Evolutionary conservation across 495 filamentous ascomycete genomes (phyloP).

Genomic region (Penicillium canescens): DNA sequence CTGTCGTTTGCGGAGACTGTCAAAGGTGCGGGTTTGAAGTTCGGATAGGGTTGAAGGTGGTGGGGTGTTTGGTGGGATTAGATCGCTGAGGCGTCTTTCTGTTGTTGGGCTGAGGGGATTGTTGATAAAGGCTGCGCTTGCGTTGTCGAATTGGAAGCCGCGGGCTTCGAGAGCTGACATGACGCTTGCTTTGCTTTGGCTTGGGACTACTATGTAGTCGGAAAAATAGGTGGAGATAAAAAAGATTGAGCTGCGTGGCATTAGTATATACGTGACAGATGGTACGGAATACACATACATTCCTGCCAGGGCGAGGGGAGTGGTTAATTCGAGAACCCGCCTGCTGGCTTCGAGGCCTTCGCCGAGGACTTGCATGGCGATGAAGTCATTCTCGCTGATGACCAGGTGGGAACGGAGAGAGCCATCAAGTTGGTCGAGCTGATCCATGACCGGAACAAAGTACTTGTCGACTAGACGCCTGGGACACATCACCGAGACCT

Average conservation of each 20-base stretch:
- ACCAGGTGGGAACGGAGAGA: constrained; percentile 53
- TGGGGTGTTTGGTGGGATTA: constrained; percentile 64
- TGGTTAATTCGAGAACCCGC: constrained; percentile 87
- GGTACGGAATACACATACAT: constrained; percentile 56
- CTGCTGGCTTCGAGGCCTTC: constrained; percentile 92
- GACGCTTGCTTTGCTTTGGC: constrained; percentile 68
- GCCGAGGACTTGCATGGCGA: constrained; percentile 84
- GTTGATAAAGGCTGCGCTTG: constrained; percentile 68
- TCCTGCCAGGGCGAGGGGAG: constrained; percentile 84
- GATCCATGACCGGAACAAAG: constrained; percentile 69
- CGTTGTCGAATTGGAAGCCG: constrained; percentile 82
- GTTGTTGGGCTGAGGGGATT: constrained; percentile 33
- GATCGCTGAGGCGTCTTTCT: constrained; percentile 27
- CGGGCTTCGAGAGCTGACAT: constrained; percentile 73
- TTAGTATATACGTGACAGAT: constrained; percentile 3
- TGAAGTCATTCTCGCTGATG: constrained; percentile 80
- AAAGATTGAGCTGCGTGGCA: constrained; percentile 71
- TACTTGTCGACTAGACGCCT: constrained; percentile 66
- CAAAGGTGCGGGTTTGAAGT: constrained; percentile 80
- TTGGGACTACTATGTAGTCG: constrained; percentile 92
- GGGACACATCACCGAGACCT: constrained; percentile 91
- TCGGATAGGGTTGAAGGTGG: constrained; percentile 75
- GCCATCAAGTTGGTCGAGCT: constrained; percentile 29
- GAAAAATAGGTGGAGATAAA: constrained; percentile 99
- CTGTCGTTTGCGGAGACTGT: constrained; percentile 67